Evolutionary conservation across 2,329 filamentous ascomycete genomes (phyloP).

Genomic region (Nigrospora sphaerica): DNA sequence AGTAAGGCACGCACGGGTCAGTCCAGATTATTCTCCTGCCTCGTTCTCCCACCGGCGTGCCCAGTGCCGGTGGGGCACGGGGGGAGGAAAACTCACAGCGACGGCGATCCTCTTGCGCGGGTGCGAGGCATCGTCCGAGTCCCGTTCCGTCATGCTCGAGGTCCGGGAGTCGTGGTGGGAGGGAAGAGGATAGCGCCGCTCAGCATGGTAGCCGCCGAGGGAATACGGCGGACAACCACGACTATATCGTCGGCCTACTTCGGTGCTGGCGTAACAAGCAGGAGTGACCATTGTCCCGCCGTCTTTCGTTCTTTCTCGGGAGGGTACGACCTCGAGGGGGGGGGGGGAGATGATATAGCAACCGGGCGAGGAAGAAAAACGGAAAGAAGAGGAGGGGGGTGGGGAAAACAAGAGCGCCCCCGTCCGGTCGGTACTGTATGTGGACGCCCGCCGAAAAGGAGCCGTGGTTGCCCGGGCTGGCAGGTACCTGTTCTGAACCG

Average conservation of each 20-base stretch:
- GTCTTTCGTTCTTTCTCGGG: slow-evolving; percentile 2
- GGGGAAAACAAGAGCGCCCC: too few species aligned
- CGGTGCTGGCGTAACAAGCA: slow-evolving; percentile 26
- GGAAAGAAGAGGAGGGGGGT: too few species aligned
- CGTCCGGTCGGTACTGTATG: too few species aligned
- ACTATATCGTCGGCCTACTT: slow-evolving; percentile 31
- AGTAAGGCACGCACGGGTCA: neutral
- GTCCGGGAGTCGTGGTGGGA: slow-evolving; percentile 27
- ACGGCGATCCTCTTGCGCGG: slow-evolving; percentile 53
- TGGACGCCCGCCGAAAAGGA: too few species aligned
- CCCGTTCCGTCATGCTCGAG: slow-evolving; percentile 32
- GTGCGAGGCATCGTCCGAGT: slow-evolving; percentile 32
- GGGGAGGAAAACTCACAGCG: slow-evolving; percentile 35
- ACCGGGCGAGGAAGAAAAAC: too few species aligned
- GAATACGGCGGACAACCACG: slow-evolving; percentile 29
- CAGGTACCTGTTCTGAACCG: too few species aligned
- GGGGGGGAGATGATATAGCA: too few species aligned
- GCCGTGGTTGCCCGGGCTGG: too few species aligned
- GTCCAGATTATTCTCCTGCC: neutral
- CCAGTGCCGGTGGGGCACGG: neutral
- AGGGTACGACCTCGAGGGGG: too few species aligned
- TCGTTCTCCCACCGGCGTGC: neutral
- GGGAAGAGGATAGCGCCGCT: slow-evolving; percentile 29
- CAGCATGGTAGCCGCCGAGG: slow-evolving; percentile 18
- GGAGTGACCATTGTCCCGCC: slow-evolving; percentile 34